These are phyloP conservation scores for Nephelium lappaceum DNA, from an alignment of 345 rosid genomes.

Conservation along the genomic window DNA sequence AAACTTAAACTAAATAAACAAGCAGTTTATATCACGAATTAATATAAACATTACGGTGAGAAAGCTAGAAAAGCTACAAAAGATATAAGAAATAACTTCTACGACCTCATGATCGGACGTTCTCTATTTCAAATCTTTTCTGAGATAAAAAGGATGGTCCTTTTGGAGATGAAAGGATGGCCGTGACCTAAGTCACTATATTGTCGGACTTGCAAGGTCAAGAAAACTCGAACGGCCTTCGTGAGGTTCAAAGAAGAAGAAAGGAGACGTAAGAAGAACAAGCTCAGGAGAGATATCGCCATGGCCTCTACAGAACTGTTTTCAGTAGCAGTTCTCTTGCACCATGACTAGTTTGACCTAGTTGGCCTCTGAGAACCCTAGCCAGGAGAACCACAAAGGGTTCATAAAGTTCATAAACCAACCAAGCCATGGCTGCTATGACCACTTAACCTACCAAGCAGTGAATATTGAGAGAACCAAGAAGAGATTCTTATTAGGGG, in stretches of 20 bases:
- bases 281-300: slow-evolving; percentile 83
- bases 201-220: slow-evolving; percentile 75
- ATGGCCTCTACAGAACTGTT: slow-evolving; percentile 8
- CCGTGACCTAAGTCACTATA: rapidly evolving
- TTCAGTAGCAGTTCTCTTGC: not conserved
- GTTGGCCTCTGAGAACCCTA: not conserved
- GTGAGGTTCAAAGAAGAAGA: slow-evolving; percentile 1
- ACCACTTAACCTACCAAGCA: not conserved
- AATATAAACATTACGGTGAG: not conserved
- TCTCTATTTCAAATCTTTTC: not conserved
- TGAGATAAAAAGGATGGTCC: rapidly evolving
- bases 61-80: not conserved
- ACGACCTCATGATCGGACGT: not conserved
- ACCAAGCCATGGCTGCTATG: slow-evolving; percentile 12
- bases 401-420: not conserved
- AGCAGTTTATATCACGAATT: too few relatives aligned
- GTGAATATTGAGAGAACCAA: not conserved
- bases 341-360: not conserved
- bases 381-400: not conserved
- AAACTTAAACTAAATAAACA: not conserved
- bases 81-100: slow-evolving; percentile 12
- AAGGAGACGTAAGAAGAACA: slow-evolving; percentile 29
- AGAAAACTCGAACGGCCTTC: slow-evolving; percentile 50
- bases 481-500: not conserved
- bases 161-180: too few relatives aligned